Base-by-base conservation (phyloP, 768 basidiomycete species). In the Auricularia cornea region DNA sequence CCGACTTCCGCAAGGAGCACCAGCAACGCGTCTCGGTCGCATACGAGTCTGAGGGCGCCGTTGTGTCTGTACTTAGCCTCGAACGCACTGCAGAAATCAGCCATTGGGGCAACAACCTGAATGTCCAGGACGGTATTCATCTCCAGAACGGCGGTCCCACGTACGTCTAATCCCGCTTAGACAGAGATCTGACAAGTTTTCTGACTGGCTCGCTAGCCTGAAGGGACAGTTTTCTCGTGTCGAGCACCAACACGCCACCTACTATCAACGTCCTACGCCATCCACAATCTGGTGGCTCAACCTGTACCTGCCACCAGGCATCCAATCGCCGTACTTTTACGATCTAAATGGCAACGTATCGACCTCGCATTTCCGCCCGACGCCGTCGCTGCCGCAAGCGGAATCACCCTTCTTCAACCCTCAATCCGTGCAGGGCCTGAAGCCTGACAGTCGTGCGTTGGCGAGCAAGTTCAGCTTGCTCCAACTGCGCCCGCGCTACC, bases 341-440 rank as follows among this genome's bases (percentile, higher is more conserved):
- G 97, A 99, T 75, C 77, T 84, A 59, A 89, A 94, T 68, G 97
- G 97, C 60, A 99, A 99, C 72, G 94, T 99, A 51, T 98, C 96
- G 1, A 98, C 95, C 5, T 97, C 96, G 1, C 84, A 81, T 64
- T 83, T 98, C 68, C 87, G 93, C 20, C 77, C 78, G 44, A 81
- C 84, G 1, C 87, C 88, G 48, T 84, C 89, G 5, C 77, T 81
- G 5, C 79, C 87, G 3, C 85, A 85, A 68, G 80, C 80, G 6
- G 18, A 57, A 26, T 57, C 54, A 16, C 54, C 54, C 16, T 57
- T 57, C 54, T 31, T 57, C 18, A 28, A 57, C 54, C 54, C 54
- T 14, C 12, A 57, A 26, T 16, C 28, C 26, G 26, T 31, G 28
- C 12, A 28, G 16, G 54, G 54, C 26, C 26, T 29, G 10, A 57